Percentiles rank a stretch among this genome's conserved stretches.
Conservation (phyloP, 1,139 yeast genomes). For the Geotrichum aggregatum region DNA sequence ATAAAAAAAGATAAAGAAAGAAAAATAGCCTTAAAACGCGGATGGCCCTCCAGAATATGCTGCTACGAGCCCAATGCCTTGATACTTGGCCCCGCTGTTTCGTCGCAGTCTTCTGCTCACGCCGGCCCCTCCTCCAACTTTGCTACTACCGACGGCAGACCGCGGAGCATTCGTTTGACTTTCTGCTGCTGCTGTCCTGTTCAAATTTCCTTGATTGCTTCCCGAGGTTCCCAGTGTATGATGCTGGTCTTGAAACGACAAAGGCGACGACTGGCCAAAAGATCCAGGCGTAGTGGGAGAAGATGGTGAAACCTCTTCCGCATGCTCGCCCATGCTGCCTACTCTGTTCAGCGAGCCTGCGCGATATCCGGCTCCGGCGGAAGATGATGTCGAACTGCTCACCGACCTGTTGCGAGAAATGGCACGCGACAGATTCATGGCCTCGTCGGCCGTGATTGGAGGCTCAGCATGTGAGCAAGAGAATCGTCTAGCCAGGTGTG, state of each 20-base stretch:
- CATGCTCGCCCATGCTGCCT: background rate
- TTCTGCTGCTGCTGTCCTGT: too few relatives aligned
- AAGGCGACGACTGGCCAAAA: too few relatives aligned
- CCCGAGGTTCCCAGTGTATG: too few relatives aligned
- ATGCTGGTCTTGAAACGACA: too few relatives aligned
- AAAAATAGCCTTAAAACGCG: constrained; percentile 4
- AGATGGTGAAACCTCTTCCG: too few relatives aligned
- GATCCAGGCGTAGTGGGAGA: too few relatives aligned
- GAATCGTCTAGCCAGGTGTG: background rate
- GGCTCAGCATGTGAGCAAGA: constrained; percentile 3
- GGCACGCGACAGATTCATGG: constrained; percentile 38
- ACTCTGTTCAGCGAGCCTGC: background rate
- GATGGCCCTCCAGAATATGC: constrained; percentile 18
- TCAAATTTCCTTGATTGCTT: too few relatives aligned
- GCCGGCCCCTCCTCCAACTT: background rate
- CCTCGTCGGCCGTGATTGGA: constrained; percentile 37
- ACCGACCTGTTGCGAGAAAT: constrained; percentile 3
- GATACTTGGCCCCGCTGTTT: constrained; percentile 14
- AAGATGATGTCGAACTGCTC: background rate
- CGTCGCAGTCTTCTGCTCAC: background rate
- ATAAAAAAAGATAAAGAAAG: background rate
- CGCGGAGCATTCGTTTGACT: background rate
- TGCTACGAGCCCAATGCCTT: constrained; percentile 16
- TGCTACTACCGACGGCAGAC: background rate
- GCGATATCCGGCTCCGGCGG: background rate